A percentile compares a stretch with the other conserved stretches of the same genome.
Conservation (phyloP, 169 alveolate species). For the Cryptosporidium felis region DNA sequence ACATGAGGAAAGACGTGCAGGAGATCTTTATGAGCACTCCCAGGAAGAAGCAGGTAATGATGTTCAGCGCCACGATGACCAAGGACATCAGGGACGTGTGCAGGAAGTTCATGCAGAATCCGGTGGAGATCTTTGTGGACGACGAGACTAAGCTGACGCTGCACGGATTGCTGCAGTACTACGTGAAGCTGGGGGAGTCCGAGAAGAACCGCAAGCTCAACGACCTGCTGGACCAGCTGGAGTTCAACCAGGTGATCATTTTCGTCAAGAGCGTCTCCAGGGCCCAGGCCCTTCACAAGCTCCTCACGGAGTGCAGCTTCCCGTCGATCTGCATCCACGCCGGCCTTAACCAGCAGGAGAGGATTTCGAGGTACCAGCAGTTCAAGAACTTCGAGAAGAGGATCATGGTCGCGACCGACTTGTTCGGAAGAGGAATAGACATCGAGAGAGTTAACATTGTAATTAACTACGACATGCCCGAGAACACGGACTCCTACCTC, state of each 20-base stretch:
- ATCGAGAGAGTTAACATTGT: conserved; percentile 99
- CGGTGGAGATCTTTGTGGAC: conserved; percentile 97
- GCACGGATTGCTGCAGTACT: conserved; percentile 98
- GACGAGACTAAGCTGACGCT: conserved; percentile 98
- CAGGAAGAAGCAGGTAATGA: conserved; percentile 96
- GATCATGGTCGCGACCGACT: conserved; percentile 99
- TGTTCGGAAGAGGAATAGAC: conserved; percentile 99
- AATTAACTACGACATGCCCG: conserved; percentile 98
- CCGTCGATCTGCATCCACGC: conserved; percentile 99
- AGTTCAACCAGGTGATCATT: conserved; percentile 98
- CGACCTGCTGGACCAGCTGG: conserved; percentile 95
- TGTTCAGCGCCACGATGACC: conserved; percentile 98
- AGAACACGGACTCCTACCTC: conserved; percentile 86
- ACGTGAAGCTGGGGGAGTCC: conserved; percentile 95
- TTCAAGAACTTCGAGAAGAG: conserved; percentile 98
- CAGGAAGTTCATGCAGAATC: conserved; percentile 97
- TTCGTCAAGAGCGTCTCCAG: conserved; percentile 95
- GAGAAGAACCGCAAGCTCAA: conserved; percentile 96
- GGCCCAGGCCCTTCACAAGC: conserved; percentile 94
- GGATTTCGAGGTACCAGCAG: conserved; percentile 93
- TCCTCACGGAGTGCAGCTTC: conserved; percentile 95
- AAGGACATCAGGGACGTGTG: conserved; percentile 95
- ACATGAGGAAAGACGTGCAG: conserved; percentile 99
- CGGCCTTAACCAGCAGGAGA: conserved; percentile 87
- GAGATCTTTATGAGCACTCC: conserved; percentile 96